Conservation (phyloP, 140 eudicot genomes). For the Oenanthe javanica region DNA sequence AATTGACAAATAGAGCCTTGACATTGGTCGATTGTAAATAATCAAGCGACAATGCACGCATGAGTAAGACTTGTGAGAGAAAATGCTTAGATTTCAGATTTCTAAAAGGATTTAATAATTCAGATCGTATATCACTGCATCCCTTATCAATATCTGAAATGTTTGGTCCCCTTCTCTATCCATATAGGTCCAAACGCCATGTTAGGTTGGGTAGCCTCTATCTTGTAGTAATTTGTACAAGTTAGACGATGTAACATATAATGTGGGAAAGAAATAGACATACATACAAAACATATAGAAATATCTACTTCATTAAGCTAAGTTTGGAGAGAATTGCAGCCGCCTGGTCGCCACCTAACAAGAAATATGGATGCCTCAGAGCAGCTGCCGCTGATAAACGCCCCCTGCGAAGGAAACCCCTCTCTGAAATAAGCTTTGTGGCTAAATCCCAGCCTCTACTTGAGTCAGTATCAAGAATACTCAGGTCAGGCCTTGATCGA, state of each 20-base stretch:
- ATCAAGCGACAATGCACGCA: background rate
- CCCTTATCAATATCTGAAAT: background rate
- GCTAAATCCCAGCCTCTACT: slow-evolving; percentile 99
- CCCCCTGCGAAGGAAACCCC: slow-evolving; percentile 65
- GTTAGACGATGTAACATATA: background rate
- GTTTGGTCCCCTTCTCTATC: background rate
- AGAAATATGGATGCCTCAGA: slow-evolving; percentile 91
- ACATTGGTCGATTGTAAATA: background rate
- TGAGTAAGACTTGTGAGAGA: background rate
- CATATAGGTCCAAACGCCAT: background rate
- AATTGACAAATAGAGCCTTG: background rate
- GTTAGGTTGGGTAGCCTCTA: background rate
- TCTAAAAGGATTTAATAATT: background rate
- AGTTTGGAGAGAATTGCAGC: slow-evolving; percentile 89
- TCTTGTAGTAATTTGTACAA: background rate
- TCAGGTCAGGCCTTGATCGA: slow-evolving; percentile 65
- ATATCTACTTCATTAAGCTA: slow-evolving; percentile 47
- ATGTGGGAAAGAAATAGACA: background rate
- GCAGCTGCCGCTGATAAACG: slow-evolving; percentile 94
- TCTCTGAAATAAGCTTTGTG: slow-evolving; percentile 82
- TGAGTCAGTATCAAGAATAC: slow-evolving; percentile 79
- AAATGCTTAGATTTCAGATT: background rate
- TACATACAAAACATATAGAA: background rate
- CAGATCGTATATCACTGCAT: background rate
- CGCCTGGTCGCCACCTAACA: slow-evolving; percentile 94